phyloP scores from a whole-genome alignment of 768 basidiomycete genomes.

The Antrodiella citrinella region DNA sequence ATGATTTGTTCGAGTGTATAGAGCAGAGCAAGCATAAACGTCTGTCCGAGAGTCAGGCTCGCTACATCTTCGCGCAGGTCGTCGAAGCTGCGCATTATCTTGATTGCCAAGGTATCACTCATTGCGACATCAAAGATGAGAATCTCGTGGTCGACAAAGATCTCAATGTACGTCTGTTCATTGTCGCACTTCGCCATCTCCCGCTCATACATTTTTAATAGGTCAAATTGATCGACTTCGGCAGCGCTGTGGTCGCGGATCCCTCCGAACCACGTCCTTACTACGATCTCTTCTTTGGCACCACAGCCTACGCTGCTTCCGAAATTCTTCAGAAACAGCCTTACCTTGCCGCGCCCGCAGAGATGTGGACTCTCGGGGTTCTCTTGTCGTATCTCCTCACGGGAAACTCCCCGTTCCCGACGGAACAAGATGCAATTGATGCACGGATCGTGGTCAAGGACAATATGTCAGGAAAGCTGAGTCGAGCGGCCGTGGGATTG shows the following conservation, averaged over 20 bases:
- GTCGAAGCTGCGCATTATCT: conserved; percentile 81
- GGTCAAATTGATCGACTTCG: conserved; percentile 96
- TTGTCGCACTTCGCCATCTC: not conserved
- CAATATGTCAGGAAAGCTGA: conserved; percentile 8
- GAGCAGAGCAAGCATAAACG: conserved; percentile 78
- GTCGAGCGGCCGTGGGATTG: conserved; percentile 44
- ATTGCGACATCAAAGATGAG: conserved; percentile 97
- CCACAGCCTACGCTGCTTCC: conserved; percentile 91
- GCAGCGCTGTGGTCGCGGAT: conserved; percentile 75
- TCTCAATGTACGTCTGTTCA: conserved; percentile 44
- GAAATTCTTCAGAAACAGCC: conserved; percentile 84
- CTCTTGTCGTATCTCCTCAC: conserved; percentile 92
- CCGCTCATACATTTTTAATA: conserved; percentile 21
- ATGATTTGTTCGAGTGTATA: conserved; percentile 94
- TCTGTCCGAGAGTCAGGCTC: conserved; percentile 70
- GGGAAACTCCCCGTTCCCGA: conserved; percentile 88
- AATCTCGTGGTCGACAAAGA: conserved; percentile 77
- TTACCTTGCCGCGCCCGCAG: conserved; percentile 90
- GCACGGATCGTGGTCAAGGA: conserved; percentile 47
- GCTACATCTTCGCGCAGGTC: conserved; percentile 80
- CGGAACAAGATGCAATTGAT: conserved; percentile 68
- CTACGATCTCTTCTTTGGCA: conserved; percentile 82
- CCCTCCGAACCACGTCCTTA: conserved; percentile 52
- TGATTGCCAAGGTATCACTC: conserved; percentile 75
- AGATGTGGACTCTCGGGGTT: conserved; percentile 94